Evolutionary conservation across 2,329 filamentous ascomycete species (phyloP).

Genomic region (Beauveria medogensis): DNA sequence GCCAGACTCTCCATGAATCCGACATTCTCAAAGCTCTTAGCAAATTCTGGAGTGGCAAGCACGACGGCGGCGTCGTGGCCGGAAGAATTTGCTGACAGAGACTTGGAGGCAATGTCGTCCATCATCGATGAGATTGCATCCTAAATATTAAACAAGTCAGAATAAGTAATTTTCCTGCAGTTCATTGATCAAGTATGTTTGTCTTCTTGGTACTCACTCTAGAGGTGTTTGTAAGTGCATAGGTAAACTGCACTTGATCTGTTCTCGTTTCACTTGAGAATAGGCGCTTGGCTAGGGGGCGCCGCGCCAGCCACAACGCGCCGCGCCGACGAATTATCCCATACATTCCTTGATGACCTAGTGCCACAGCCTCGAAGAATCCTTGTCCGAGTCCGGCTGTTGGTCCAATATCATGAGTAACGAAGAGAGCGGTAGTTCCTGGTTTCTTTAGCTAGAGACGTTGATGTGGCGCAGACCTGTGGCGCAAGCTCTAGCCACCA

Average conservation of each 20-base stretch:
- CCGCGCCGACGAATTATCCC: not conserved
- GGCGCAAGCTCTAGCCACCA: conserved; percentile 11
- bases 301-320: not conserved
- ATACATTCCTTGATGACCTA: not conserved
- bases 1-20: conserved; percentile 35
- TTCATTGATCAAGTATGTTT: conserved; percentile 8
- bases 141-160: conserved; percentile 14
- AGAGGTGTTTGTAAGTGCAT: conserved; percentile 8
- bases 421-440: not conserved
- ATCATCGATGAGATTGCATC: conserved; percentile 15
- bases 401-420: not conserved
- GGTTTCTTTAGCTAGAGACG: not conserved
- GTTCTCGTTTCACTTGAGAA: conserved; percentile 3
- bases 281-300: not conserved
- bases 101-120: conserved; percentile 16
- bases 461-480: conserved; percentile 7
- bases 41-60: conserved; percentile 40
- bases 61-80: conserved; percentile 37
- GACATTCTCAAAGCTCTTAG: conserved; percentile 38
- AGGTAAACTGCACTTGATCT: conserved; percentile 10
- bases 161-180: not conserved
- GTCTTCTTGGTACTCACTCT: not conserved
- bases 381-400: not conserved
- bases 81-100: conserved; percentile 21
- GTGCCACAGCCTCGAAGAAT: not conserved